phyloP scores from a whole-genome alignment of 2,329 filamentous ascomycete genomes.

The Teratosphaeria gauchensis region DNA sequence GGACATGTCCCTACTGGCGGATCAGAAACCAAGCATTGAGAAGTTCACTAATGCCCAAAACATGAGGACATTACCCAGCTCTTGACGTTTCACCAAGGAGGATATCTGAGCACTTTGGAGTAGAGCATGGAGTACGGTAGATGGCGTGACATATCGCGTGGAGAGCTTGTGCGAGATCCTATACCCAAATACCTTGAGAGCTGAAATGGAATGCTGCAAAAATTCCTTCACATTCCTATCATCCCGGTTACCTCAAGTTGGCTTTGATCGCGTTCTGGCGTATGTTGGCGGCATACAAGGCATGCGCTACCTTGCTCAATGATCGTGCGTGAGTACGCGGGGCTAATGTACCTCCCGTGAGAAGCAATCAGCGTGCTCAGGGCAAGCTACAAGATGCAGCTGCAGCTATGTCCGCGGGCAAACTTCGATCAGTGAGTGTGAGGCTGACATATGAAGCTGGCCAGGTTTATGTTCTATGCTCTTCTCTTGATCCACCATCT shows the following conservation, averaged over 20 bases:
- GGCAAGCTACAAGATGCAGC: neutral
- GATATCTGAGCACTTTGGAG: neutral
- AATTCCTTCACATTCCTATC: no score
- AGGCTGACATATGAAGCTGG: neutral
- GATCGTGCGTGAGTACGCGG: neutral
- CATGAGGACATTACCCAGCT: neutral
- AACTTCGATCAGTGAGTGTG: neutral
- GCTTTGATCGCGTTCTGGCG: no score
- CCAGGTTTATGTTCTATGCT: neutral
- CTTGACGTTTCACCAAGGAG: neutral
- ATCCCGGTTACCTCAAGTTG: no score
- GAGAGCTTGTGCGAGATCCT: no score
- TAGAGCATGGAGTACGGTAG: neutral
- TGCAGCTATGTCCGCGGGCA: neutral
- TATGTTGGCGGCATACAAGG: no score
- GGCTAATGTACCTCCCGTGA: neutral
- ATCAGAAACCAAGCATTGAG: neutral
- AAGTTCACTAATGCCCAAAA: neutral
- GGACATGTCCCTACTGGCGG: neutral
- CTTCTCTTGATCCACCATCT: neutral
- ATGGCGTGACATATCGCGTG: neutral
- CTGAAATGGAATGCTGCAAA: no score
- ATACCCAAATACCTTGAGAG: no score
- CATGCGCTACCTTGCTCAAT: neutral
- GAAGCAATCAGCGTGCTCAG: neutral